A percentile compares a stretch with the other conserved stretches of the same genome.
phyloP scores from a whole-genome alignment of 768 basidiomycete species.

The Mycena vitilis region DNA sequence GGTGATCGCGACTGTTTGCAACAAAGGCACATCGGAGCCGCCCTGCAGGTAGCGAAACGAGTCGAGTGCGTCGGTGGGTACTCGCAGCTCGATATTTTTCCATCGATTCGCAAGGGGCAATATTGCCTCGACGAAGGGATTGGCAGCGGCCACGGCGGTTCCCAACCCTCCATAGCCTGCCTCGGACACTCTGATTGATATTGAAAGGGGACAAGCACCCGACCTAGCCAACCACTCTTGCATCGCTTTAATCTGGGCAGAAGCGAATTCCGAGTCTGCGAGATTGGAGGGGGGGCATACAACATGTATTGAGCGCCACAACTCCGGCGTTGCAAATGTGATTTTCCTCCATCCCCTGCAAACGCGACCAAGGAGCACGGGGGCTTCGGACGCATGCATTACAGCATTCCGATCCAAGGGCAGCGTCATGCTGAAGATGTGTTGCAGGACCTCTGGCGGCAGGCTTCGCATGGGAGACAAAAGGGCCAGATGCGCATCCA shows the following conservation, averaged over 20 bases:
- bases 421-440: constrained; percentile 24
- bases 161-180: constrained; percentile 16
- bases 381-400: constrained; percentile 29
- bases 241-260: constrained; percentile 11
- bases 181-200: constrained; percentile 30
- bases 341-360: constrained; percentile 26
- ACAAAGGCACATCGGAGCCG: constrained; percentile 26
- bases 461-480: constrained; percentile 27
- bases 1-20: constrained; percentile 25
- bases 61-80: constrained; percentile 28
- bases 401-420: constrained; percentile 19
- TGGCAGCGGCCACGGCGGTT: constrained; percentile 14
- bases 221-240: constrained; percentile 24
- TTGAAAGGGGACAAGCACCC: constrained; percentile 26
- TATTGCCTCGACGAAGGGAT: constrained; percentile 28
- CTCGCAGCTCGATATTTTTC: constrained; percentile 26
- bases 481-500: constrained; percentile 24
- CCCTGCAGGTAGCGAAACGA: constrained; percentile 28
- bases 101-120: constrained; percentile 26
- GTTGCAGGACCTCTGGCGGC: constrained; percentile 29
- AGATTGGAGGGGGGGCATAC: constrained; percentile 24
- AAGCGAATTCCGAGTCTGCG: constrained; percentile 13
- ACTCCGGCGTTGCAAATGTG: constrained; percentile 16
- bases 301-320: constrained; percentile 23
- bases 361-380: constrained; percentile 26